Percentiles rank a stretch among this genome's conserved stretches.
Evolutionary conservation across 2,329 filamentous ascomycete species (phyloP).

Genomic region (Fusarium sp.): DNA sequence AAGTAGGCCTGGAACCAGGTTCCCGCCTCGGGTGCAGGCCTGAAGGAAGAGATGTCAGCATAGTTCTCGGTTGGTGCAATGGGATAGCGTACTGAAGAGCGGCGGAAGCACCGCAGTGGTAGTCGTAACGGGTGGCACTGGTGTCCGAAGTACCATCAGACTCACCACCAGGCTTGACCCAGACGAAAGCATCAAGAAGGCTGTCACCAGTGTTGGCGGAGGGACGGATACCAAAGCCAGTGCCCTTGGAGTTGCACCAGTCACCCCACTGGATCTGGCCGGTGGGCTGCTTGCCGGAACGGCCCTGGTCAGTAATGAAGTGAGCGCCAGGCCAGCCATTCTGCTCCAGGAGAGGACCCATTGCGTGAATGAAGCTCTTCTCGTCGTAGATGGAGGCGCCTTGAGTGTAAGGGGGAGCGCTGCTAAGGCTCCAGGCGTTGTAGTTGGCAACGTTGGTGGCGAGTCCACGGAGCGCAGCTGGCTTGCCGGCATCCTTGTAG

Average conservation of each 20-base stretch:
- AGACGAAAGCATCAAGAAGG: conserved; percentile 74
- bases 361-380: conserved; percentile 69
- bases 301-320: conserved; percentile 64
- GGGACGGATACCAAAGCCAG: conserved; percentile 74
- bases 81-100: conserved; percentile 53
- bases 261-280: conserved; percentile 72
- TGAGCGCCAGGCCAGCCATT: conserved; percentile 56
- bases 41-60: conserved; percentile 41
- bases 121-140: conserved; percentile 53
- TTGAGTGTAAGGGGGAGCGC: conserved; percentile 59
- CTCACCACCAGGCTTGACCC: conserved; percentile 76
- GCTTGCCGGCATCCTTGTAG: conserved; percentile 63
- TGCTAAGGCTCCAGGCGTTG: conserved; percentile 59
- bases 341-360: conserved; percentile 70
- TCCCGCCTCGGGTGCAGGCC: conserved; percentile 77
- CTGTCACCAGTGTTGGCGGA: conserved; percentile 69
- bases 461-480: conserved; percentile 63
- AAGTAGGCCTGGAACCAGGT: conserved; percentile 75
- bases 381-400: conserved; percentile 64
- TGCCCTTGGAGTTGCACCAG: conserved; percentile 75
- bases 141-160: conserved; percentile 64
- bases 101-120: conserved; percentile 62
- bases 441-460: conserved; percentile 71
- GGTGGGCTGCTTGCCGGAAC: conserved; percentile 69
- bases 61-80: rapidly evolving